phyloP scores from a whole-genome alignment of 176 grass and related monocot species.

The Cenchrus fungigraminus region DNA sequence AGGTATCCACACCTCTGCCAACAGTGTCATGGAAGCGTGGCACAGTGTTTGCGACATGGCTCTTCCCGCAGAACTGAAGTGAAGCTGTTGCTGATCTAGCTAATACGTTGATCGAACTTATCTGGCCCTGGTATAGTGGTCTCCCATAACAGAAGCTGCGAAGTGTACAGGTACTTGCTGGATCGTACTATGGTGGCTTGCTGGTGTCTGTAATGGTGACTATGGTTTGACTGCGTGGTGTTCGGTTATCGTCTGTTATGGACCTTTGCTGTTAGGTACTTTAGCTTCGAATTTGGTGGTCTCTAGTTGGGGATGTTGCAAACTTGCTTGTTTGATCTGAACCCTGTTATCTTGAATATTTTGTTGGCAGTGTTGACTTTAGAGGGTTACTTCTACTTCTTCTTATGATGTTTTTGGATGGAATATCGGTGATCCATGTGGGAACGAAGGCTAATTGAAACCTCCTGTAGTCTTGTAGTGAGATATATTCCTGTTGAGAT shows the following conservation, averaged over 20 bases:
- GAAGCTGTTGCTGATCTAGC: background rate
- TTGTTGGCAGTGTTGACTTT: too few species aligned
- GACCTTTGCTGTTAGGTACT: background rate
- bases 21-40: background rate
- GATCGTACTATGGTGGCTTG: background rate
- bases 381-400: too few species aligned
- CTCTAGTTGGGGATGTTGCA: background rate
- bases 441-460: too few species aligned
- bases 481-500: too few species aligned
- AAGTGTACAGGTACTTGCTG: background rate
- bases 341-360: too few species aligned
- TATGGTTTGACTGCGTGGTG: background rate
- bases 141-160: background rate
- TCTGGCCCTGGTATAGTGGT: background rate
- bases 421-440: too few species aligned
- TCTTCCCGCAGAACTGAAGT: constrained; percentile 11
- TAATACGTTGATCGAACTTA: background rate
- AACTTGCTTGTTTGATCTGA: background rate
- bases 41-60: background rate
- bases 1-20: background rate
- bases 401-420: too few species aligned
- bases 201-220: background rate
- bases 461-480: too few species aligned
- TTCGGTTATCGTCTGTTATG: background rate
- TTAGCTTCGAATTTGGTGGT: background rate